Base-by-base conservation (phyloP, 345 rosid species). In the Hypericum androsaemum region DNA sequence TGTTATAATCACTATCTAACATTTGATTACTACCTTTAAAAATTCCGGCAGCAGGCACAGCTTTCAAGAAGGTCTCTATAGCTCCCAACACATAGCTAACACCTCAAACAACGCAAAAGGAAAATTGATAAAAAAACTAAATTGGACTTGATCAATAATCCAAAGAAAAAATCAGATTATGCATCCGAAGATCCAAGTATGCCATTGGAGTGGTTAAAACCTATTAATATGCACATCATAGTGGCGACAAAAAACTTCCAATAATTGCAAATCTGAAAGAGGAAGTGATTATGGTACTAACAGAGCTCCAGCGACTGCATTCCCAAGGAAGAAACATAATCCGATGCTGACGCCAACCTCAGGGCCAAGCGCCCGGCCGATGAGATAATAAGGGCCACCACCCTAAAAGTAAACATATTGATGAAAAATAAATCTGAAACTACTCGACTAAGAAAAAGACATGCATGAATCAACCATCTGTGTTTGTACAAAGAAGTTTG, bases 291-390 rank as follows among this genome's bases (percentile, higher is more conserved):
- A 22, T 22, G 32, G 50, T 56, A 79, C 99, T 94, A 67, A 94
- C 99, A 94, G 83, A 61, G 99, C 80, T 76, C 99, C 99, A 53
- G 99, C 96, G 71, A 94, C 89, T 8, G 99, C 99, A 80, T 86
- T 94, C 43, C 99, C 99, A 65, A 88, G 95, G 72, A 94, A 94
- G 69, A 94, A 94, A 75, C 99, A 94, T 57, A 94, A 74, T 62
- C 99, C 99, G 71, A 94, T 94, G 74, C 99, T 94, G 64, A 94
- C 86, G 66, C 99, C 99, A 67, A 94, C 97, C 81, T 94, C 99
- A 17, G 99, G 99, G 65, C 99, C 99, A 77, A 94, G 87, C 53
- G 99, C 97, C 47, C 99, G 99, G 54, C 99, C 99, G 68, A 94
- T 94, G 68, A 94, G 95, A 73, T 94, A 94, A 70, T 94, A 94